Evolutionary conservation across 352 stramenopile species (phyloP).

Genomic region (Aphanomyces cochlioides): DNA sequence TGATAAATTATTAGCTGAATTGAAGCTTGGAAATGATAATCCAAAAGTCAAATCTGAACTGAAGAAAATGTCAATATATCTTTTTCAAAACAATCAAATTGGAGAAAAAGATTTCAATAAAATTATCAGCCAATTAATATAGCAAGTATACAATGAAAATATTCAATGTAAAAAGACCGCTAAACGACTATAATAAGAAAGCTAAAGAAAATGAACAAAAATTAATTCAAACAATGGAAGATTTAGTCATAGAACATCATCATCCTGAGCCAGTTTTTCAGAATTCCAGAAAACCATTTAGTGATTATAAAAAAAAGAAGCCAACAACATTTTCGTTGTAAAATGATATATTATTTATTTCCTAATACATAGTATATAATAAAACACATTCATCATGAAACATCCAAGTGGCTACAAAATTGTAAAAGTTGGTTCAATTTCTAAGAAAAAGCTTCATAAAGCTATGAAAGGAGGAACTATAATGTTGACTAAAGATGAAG

Average conservation of each 20-base stretch:
- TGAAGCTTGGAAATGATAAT: background rate
- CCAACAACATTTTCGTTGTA: background rate
- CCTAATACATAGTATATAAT: too few relatives aligned
- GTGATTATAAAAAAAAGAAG: too few relatives aligned
- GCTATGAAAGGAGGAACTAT: background rate
- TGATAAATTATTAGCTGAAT: background rate
- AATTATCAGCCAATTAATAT: background rate
- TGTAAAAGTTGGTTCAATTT: background rate
- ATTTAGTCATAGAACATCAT: background rate
- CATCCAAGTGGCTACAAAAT: background rate
- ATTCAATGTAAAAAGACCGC: too few relatives aligned
- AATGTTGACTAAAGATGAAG: background rate
- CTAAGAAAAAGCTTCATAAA: background rate
- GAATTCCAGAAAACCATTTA: too few relatives aligned
- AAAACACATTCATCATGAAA: background rate
- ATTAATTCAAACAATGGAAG: constrained; percentile 4
- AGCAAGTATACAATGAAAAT: background rate
- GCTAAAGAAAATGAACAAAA: constrained; percentile 7
- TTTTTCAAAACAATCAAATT: background rate
- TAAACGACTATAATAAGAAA: background rate
- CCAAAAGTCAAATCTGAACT: background rate
- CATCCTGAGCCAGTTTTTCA: too few relatives aligned
- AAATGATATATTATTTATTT: background rate
- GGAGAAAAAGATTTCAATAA: background rate
- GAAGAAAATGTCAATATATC: background rate